Evolutionary conservation across 2,329 filamentous ascomycete genomes (phyloP).

Genomic region (Sporothrix phasma): DNA sequence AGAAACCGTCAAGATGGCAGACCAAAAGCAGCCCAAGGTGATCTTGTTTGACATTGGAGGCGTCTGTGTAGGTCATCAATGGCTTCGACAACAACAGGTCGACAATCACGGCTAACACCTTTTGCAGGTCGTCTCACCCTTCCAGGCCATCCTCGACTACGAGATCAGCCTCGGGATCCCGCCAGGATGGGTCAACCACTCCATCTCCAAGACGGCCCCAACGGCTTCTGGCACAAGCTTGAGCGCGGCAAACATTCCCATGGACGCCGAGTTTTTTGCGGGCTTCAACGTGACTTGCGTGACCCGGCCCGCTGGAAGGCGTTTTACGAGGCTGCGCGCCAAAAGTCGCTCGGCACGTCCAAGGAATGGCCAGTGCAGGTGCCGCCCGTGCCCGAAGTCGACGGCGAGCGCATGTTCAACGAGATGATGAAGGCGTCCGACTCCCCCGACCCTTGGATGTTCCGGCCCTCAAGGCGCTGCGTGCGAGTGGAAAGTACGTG

Average conservation of each 20-base stretch:
- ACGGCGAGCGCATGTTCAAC: slow-evolving; percentile 74
- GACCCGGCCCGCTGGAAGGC: slow-evolving; percentile 56
- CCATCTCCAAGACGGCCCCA: slow-evolving; percentile 65
- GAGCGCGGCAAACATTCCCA: slow-evolving; percentile 72
- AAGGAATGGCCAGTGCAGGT: slow-evolving; percentile 28
- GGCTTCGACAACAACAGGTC: background rate
- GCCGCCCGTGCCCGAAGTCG: slow-evolving; percentile 60
- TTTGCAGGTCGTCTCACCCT: slow-evolving; percentile 71
- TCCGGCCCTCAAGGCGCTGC: slow-evolving; percentile 62
- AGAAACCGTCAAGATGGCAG: slow-evolving; percentile 28
- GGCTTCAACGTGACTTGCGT: slow-evolving; percentile 68
- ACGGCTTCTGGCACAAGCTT: slow-evolving; percentile 79
- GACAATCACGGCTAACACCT: background rate
- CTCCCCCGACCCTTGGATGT: slow-evolving; percentile 76
- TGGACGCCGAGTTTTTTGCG: slow-evolving; percentile 66
- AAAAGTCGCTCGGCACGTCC: slow-evolving; percentile 11
- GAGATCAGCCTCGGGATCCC: slow-evolving; percentile 69
- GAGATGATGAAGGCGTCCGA: slow-evolving; percentile 75
- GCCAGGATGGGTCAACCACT: slow-evolving; percentile 82
- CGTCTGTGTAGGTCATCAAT: slow-evolving; percentile 66
- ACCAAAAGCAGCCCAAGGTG: slow-evolving; percentile 52
- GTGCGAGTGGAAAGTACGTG: slow-evolving; percentile 53
- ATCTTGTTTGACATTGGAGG: slow-evolving; percentile 93
- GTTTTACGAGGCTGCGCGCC: slow-evolving; percentile 41
- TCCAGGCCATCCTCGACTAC: slow-evolving; percentile 88